Percentiles rank a stretch among this genome's conserved stretches.
Evolutionary conservation across 2,329 filamentous ascomycete species (phyloP).

Genomic region (Neoscytalidium dimidiatum): DNA sequence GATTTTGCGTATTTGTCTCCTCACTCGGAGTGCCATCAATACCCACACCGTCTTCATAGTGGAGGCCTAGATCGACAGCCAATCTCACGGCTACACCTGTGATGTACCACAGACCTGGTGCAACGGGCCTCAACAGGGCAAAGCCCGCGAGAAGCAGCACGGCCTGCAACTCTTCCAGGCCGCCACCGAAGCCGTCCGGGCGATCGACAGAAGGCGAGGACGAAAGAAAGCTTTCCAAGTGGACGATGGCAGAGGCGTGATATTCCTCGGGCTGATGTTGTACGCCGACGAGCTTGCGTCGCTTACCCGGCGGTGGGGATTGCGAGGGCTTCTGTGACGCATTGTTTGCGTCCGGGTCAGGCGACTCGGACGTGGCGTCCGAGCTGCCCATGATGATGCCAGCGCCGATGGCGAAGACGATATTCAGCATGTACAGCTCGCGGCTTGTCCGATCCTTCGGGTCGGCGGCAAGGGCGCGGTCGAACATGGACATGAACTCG

Average conservation of each 20-base stretch:
- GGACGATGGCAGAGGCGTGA: conserved; percentile 89
- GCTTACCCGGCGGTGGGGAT: conserved; percentile 39
- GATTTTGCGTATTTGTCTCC: conserved; percentile 37
- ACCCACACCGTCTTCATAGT: conserved; percentile 84
- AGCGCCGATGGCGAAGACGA: conserved; percentile 94
- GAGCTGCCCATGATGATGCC: conserved; percentile 77
- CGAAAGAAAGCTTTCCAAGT: conserved; percentile 80
- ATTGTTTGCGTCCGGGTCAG: conserved; percentile 10
- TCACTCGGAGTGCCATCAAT: conserved; percentile 52
- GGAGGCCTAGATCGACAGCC: conserved; percentile 86
- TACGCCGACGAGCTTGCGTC: conserved; percentile 48
- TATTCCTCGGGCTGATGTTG: conserved; percentile 89
- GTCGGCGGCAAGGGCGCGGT: conserved; percentile 73
- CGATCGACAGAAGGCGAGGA: conserved; percentile 62
- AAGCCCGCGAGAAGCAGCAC: conserved; percentile 89
- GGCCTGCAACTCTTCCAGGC: conserved; percentile 89
- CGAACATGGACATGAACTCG: conserved; percentile 87
- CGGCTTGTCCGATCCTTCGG: conserved; percentile 68
- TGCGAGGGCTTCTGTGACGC: conserved; percentile 28
- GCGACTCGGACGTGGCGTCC: conserved; percentile 33
- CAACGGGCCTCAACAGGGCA: conserved; percentile 85
- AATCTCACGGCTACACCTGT: conserved; percentile 89
- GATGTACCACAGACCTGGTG: conserved; percentile 95
- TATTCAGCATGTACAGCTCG: conserved; percentile 93
- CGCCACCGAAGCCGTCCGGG: conserved; percentile 72